These are phyloP conservation scores for Hyparrhenia diplandra DNA, from an alignment of 176 grass and related monocot genomes.

Conservation along the genomic window DNA sequence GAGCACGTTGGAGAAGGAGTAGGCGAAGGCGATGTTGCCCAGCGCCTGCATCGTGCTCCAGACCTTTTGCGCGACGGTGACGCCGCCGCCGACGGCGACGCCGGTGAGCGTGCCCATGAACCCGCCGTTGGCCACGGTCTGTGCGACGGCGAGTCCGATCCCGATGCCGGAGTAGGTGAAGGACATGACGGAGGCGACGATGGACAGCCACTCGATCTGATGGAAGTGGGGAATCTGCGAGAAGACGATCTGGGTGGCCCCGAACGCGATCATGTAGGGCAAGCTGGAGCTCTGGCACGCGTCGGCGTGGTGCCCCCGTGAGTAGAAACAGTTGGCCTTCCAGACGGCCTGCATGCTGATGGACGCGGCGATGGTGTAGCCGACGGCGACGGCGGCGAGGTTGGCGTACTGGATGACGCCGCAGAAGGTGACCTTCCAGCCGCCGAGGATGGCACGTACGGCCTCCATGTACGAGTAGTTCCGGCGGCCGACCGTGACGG, in stretches of 20 bases:
- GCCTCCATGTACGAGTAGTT: conserved; percentile 77
- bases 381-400: conserved; percentile 61
- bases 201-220: conserved; percentile 72
- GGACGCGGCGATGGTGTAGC: conserved; percentile 70
- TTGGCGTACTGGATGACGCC: conserved; percentile 64
- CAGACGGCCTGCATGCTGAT: conserved; percentile 70
- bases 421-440: conserved; percentile 28
- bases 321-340: conserved; percentile 60
- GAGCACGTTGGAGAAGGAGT: conserved; percentile 62
- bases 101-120: conserved; percentile 50
- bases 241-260: conserved; percentile 44
- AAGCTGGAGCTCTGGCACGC: conserved; percentile 43
- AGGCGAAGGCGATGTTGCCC: conserved; percentile 67
- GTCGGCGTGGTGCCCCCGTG: conserved; percentile 42
- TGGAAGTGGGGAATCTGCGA: conserved; percentile 71
- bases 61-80: conserved; percentile 37
- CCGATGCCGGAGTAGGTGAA: conserved; percentile 71
- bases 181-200: conserved; percentile 70
- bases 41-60: conserved; percentile 59
- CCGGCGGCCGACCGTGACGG: conserved; percentile 39
- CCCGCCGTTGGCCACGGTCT: conserved; percentile 36
- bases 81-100: conserved; percentile 38
- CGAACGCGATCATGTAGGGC: conserved; percentile 67
- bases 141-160: conserved; percentile 49
- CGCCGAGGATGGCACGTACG: conserved; percentile 64